Conservation (phyloP, 768 basidiomycete species). For the Termitomyces sp. region DNA sequence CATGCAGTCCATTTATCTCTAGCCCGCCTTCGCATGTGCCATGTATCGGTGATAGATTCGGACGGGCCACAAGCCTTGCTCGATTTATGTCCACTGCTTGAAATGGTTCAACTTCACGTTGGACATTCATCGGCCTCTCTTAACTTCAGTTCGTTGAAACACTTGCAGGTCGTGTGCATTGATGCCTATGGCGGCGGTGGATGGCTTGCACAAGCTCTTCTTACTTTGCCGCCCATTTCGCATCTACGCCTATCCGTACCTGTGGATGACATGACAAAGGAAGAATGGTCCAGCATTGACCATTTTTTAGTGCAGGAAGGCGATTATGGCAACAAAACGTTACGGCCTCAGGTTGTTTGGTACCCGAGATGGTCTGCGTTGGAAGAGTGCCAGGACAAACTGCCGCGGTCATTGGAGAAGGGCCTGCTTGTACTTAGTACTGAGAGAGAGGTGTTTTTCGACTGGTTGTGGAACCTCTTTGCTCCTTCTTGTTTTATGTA, state of each 20-base stretch:
- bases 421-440: not conserved
- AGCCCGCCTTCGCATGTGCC: not conserved
- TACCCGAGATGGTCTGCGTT: not conserved
- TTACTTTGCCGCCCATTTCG: not conserved
- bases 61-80: not conserved
- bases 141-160: not conserved
- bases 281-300: not conserved
- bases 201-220: not conserved
- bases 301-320: not conserved
- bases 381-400: not conserved
- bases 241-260: not conserved
- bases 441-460: not conserved
- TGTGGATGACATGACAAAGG: not conserved
- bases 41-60: not conserved
- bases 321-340: not conserved
- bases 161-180: not conserved
- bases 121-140: not conserved
- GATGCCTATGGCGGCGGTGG: not conserved
- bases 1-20: not conserved
- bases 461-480: not conserved
- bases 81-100: not conserved
- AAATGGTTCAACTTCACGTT: not conserved
- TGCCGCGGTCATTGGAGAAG: not conserved
- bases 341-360: not conserved
- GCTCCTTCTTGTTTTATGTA: too few species aligned